Base-by-base conservation (phyloP, 768 basidiomycete species). In the Cystobasidiopsis lactophilus region DNA sequence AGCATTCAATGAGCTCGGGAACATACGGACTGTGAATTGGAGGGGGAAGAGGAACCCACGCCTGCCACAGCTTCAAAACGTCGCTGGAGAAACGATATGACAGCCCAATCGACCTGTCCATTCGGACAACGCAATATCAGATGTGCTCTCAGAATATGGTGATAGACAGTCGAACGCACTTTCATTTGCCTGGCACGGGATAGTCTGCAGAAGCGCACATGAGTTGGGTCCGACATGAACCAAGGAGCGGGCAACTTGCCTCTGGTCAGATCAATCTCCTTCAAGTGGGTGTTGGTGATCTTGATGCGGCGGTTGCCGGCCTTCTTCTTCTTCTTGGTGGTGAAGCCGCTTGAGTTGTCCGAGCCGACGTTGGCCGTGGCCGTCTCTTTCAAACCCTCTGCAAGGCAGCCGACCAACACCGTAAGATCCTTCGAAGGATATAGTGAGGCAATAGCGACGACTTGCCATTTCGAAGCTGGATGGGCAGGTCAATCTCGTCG, bases 231-330 rank as follows among this genome's bases (percentile, higher is more conserved):
- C n/a, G n/a, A n/a, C n/a, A 62, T 85, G 24, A 47, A 9, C 29
- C 14, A n/a, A 31, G 26, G 29, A 26, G 26, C 10, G n/a, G 30
- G 24, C n/a, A 47, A 4, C 5, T 18, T 31, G 29, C 45, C 82
- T 57, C 75, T 75, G 41, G 79, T 77, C 47, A 91, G 67, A 67
- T 91, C 86, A 69, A 93, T 80, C 21, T 62, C 60, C 63, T 76
- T 82, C 65, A 88, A 67, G 70, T 91, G 86, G 2, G 80, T 77
- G 61, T 91, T 93, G 37, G 85, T 89, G 59, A 91, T 77, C 60
- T 82, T 77, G 52, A 77, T 76, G 62, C 78, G 78, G 45, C 86
- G 74, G 62, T 71, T 45, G 76, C 75, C 80, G 13, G 77, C 72
- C 47, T 81, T 79, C 59, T 80, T 81, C 61, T 81, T 82, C 67